These are phyloP conservation scores for Emericellopsis terricola DNA, from an alignment of 495 filamentous ascomycete genomes.

Conservation along the genomic window DNA sequence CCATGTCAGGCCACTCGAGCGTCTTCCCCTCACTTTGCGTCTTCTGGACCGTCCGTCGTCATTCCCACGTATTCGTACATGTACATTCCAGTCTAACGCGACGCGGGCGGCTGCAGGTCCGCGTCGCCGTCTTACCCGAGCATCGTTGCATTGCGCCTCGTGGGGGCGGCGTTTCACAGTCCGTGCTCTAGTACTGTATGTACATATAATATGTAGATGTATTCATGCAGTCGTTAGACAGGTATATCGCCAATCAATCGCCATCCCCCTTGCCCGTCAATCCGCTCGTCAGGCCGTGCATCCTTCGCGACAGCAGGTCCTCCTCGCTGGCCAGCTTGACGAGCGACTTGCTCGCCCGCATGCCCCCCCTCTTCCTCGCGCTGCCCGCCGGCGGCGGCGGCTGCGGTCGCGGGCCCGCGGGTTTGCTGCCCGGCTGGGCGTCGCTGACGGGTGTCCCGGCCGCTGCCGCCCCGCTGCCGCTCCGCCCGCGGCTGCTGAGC, in stretches of 20 bases:
- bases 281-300: constrained; percentile 10
- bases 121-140: too few species aligned
- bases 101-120: too few species aligned
- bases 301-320: constrained; percentile 10
- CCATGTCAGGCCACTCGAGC: too few species aligned
- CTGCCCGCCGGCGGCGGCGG: constrained; percentile 14
- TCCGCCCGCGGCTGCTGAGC: constrained; percentile 6
- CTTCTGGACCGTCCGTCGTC: too few species aligned
- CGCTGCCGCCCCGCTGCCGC: not conserved
- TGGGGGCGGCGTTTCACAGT: too few species aligned
- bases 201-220: not conserved
- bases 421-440: not conserved
- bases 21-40: too few species aligned
- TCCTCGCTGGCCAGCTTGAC: constrained; percentile 37
- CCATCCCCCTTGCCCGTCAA: constrained; percentile 2
- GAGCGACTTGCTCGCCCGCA: constrained; percentile 30
- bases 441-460: not conserved
- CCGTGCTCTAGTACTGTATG: too few species aligned
- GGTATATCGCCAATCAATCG: not conserved
- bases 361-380: constrained; percentile 15
- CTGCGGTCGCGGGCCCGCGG: not conserved
- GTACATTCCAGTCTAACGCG: too few species aligned
- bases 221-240: not conserved
- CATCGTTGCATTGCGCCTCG: too few species aligned
- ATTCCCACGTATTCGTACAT: too few species aligned